These are phyloP conservation scores for Aspergillus carbonarius DNA, from an alignment of 2,329 filamentous ascomycete genomes.

Conservation along the genomic window DNA sequence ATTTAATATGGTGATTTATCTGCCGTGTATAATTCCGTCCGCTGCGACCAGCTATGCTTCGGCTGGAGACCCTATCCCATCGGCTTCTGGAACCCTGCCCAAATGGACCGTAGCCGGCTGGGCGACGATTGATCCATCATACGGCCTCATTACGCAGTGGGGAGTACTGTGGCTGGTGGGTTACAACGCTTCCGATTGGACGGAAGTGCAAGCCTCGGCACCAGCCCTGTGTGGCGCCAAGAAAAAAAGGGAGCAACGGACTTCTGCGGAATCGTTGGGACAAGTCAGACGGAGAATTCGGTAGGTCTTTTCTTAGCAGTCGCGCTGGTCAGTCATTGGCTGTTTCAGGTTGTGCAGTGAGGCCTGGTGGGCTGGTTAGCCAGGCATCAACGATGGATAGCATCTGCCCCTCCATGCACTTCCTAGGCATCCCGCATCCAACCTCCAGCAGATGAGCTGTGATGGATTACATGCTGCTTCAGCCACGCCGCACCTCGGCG, in stretches of 20 bases:
- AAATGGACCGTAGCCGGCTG: neutral
- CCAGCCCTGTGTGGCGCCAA: slow-evolving; percentile 10
- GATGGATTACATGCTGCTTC: no score
- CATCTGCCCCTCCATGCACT: no score
- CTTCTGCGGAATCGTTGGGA: neutral
- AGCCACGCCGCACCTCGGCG: no score
- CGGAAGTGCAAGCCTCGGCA: neutral
- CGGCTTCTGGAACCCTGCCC: neutral
- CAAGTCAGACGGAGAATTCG: slow-evolving; percentile 1
- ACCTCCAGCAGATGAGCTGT: no score
- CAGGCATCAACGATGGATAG: no score
- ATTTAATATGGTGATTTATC: no score
- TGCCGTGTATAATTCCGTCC: neutral
- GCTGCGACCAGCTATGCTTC: neutral
- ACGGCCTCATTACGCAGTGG: neutral
- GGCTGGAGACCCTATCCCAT: no score
- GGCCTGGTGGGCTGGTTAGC: neutral
- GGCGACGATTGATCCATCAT: neutral
- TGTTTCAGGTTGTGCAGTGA: neutral
- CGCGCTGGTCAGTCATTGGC: neutral
- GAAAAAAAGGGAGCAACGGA: neutral
- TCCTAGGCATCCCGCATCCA: no score
- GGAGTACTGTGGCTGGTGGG: neutral
- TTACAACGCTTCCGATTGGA: neutral
- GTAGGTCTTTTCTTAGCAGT: neutral